These are phyloP conservation scores for Vicia sativa DNA, from an alignment of 306 rosid genomes.

Conservation along the genomic window DNA sequence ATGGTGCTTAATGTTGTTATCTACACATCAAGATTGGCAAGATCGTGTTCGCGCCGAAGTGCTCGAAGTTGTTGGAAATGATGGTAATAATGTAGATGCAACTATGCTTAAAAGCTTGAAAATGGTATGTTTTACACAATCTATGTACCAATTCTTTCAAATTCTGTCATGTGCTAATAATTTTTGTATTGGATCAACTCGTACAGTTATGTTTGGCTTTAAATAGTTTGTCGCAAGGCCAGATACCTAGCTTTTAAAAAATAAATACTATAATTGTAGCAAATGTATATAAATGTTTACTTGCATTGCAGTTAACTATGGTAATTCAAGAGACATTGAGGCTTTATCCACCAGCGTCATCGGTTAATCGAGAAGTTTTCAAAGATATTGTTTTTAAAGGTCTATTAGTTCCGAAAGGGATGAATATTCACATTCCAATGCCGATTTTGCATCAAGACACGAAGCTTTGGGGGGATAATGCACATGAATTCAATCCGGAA, in stretches of 20 bases:
- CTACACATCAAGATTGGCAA: constrained; percentile 52
- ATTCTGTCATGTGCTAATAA: too few species aligned
- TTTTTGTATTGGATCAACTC: too few species aligned
- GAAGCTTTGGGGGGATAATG: constrained; percentile 63
- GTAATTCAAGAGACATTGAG: constrained; percentile 76
- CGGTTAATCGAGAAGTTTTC: constrained; percentile 44
- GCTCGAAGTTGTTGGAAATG: constrained; percentile 37
- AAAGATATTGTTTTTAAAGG: constrained; percentile 16
- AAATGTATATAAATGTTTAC: too few species aligned
- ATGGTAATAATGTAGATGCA: constrained; percentile 39
- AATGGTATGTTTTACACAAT: constrained; percentile 34
- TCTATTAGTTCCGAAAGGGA: not conserved
- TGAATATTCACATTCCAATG: constrained; percentile 45
- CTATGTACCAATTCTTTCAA: too few species aligned
- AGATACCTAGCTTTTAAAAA: too few species aligned
- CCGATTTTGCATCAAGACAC: constrained; percentile 53
- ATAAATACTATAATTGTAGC: too few species aligned
- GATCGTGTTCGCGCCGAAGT: constrained; percentile 44
- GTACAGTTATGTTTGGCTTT: too few species aligned
- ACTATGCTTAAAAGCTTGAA: constrained; percentile 42
- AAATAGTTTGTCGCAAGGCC: too few species aligned
- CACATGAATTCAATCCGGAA: constrained; percentile 59
- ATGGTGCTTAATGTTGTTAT: constrained; percentile 51
- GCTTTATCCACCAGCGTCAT: constrained; percentile 56
- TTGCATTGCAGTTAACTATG: constrained; percentile 66